phyloP scores from a whole-genome alignment of 345 rosid genomes.

The Punica granatum region DNA sequence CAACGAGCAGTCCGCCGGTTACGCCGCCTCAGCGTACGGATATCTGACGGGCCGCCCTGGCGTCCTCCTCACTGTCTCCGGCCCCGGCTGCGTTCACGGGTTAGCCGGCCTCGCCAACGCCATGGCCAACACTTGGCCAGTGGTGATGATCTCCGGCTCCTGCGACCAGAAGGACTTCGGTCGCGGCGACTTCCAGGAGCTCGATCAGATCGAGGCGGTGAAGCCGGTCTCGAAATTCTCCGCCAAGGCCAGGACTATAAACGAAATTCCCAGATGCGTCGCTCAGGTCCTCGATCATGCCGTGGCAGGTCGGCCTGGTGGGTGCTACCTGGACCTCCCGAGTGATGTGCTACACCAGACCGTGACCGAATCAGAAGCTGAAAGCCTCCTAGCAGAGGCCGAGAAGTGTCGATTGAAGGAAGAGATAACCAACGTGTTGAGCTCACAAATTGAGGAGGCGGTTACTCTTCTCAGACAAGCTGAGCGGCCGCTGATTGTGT shows the following conservation, averaged over 20 bases:
- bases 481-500: conserved; percentile 85
- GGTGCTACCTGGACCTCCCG: conserved; percentile 87
- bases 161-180: conserved; percentile 77
- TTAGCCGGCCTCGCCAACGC: conserved; percentile 90
- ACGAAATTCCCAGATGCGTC: conserved; percentile 68
- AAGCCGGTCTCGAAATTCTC: conserved; percentile 70
- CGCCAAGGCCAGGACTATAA: conserved; percentile 50
- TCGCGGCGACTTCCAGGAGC: conserved; percentile 91
- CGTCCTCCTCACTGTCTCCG: conserved; percentile 80
- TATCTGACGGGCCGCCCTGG: conserved; percentile 87
- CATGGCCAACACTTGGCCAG: conserved; percentile 82
- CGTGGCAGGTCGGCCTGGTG: conserved; percentile 69
- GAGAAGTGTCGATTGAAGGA: conserved; percentile 14
- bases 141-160: conserved; percentile 94
- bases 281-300: conserved; percentile 66
- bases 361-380: conserved; percentile 60
- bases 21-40: conserved; percentile 95
- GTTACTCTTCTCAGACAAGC: conserved; percentile 58
- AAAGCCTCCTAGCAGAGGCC: conserved; percentile 33
- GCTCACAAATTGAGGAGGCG: conserved; percentile 53
- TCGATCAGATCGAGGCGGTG: conserved; percentile 84
- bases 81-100: conserved; percentile 96
- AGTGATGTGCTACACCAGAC: conserved; percentile 80
- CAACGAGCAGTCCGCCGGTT: conserved; percentile 98
- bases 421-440: conserved; percentile 9